A percentile compares a stretch with the other conserved stretches of the same genome.
These are phyloP conservation scores for Colletotrichum endophyticum DNA, from an alignment of 2,329 filamentous ascomycete genomes.

Conservation along the genomic window DNA sequence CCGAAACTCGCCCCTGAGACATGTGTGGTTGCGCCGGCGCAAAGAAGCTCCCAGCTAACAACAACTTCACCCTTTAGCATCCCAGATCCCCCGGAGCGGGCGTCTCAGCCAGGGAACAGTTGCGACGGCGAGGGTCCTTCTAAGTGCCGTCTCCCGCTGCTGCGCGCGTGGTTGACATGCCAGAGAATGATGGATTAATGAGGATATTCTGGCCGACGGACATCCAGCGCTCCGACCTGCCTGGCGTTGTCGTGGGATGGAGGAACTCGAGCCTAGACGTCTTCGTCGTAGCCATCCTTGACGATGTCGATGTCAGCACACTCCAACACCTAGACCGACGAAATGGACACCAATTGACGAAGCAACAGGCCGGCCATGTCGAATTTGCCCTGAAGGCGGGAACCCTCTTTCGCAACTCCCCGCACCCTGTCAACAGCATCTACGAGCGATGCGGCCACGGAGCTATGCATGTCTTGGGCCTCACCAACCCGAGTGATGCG, in stretches of 20 bases:
- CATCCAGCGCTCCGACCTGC: conserved; percentile 70
- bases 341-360: conserved; percentile 23
- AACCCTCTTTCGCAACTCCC: conserved; percentile 81
- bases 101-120: conserved; percentile 93
- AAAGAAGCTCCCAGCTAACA: conserved; percentile 27
- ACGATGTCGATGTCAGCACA: conserved; percentile 81
- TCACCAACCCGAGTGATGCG: conserved; percentile 69
- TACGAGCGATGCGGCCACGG: conserved; percentile 84
- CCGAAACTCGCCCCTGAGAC: conserved; percentile 12
- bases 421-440: conserved; percentile 80
- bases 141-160: conserved; percentile 50
- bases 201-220: conserved; percentile 98
- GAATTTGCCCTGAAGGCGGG: conserved; percentile 86
- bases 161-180: conserved; percentile 57
- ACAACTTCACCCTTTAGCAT: conserved; percentile 61
- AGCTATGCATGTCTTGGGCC: conserved; percentile 84
- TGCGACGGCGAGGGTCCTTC: conserved; percentile 93
- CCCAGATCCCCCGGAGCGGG: conserved; percentile 78
- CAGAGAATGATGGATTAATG: conserved; percentile 86
- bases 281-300: conserved; percentile 86
- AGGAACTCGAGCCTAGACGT: conserved; percentile 90
- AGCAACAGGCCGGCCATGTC: conserved; percentile 72
- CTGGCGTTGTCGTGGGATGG: conserved; percentile 94
- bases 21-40: conserved; percentile 11
- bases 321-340: neutral